These are phyloP conservation scores for Rhododendron williamsianum DNA, from an alignment of 148 eudicot genomes.

Conservation along the genomic window DNA sequence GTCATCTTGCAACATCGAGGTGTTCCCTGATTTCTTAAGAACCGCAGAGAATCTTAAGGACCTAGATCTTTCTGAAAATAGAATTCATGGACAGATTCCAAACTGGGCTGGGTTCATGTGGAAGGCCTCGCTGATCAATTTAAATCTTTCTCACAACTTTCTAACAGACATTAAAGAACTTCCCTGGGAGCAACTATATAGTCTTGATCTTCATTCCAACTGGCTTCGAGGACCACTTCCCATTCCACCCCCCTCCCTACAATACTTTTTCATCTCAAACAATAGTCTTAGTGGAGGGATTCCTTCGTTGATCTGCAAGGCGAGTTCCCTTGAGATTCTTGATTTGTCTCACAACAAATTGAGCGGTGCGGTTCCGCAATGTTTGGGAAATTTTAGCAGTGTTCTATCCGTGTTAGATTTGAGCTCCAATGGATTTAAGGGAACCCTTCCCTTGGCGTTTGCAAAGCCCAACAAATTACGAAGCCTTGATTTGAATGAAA, in stretches of 20 bases:
- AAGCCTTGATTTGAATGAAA: no score
- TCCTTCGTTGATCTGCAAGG: constrained; percentile 5
- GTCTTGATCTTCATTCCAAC: neutral
- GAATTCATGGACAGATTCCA: neutral
- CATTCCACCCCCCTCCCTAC: neutral
- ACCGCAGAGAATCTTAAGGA: neutral
- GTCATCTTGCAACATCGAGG: constrained; percentile 20
- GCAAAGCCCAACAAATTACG: no score
- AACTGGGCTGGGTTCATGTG: neutral
- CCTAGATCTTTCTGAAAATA: neutral
- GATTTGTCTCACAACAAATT: constrained; percentile 19
- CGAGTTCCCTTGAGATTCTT: constrained; percentile 19
- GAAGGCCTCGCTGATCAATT: neutral
- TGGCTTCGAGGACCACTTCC: constrained; percentile 1
- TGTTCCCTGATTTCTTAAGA: constrained; percentile 16
- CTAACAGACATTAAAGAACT: constrained; percentile 4
- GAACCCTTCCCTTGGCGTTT: no score
- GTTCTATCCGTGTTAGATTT: no score
- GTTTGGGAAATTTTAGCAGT: no score
- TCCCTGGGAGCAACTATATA: neutral
- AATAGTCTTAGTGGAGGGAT: constrained; percentile 25
- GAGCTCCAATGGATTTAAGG: no score
- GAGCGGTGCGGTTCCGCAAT: no score
- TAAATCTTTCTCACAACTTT: constrained; percentile 25
- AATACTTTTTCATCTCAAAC: neutral